Evolutionary conservation across 148 eudicot genomes (phyloP), one percentile per base, ranked within the genome.

Genomic region (Silene uniflora): DNA sequence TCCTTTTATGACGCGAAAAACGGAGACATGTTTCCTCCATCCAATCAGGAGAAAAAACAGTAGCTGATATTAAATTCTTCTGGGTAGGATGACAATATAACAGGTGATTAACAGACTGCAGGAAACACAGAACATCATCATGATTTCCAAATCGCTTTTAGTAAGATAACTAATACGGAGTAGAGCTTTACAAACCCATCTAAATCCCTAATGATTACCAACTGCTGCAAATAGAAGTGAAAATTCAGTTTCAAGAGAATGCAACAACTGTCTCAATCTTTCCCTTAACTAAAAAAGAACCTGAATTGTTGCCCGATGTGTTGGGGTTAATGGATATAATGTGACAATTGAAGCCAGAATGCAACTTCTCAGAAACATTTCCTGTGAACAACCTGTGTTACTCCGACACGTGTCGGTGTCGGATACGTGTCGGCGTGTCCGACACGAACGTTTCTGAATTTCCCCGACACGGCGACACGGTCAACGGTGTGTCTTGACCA

Each of bases 361-460:
- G 12, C 62, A 8, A 68, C 17, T n/a, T 21, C 21, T 81, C 83
- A 84, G 83, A 88, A 94, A 77, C 97, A 91, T 81, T 94, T 94
- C 39, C 96, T 84, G n/a, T n/a, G n/a, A n/a, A n/a, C n/a, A n/a
- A n/a, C n/a, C n/a, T n/a, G n/a, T n/a, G n/a, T n/a, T n/a, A n/a
- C n/a, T n/a, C n/a, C n/a, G n/a, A n/a, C n/a, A n/a, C n/a, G n/a
- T n/a, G n/a, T n/a, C n/a, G n/a, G n/a, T n/a, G n/a, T n/a, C n/a
- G n/a, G n/a, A n/a, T n/a, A n/a, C n/a, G n/a, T n/a, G n/a, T n/a
- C n/a, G n/a, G n/a, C n/a, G n/a, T n/a, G n/a, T n/a, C n/a, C n/a
- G n/a, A n/a, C n/a, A n/a, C n/a, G n/a, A n/a, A n/a, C n/a, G n/a
- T n/a, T n/a, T n/a, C n/a, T n/a, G n/a, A n/a, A n/a, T n/a, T n/a